A percentile compares a stretch with the other conserved stretches of the same genome.
phyloP scores from a whole-genome alignment of 306 rosid species.

The Glycine tomentella region DNA sequence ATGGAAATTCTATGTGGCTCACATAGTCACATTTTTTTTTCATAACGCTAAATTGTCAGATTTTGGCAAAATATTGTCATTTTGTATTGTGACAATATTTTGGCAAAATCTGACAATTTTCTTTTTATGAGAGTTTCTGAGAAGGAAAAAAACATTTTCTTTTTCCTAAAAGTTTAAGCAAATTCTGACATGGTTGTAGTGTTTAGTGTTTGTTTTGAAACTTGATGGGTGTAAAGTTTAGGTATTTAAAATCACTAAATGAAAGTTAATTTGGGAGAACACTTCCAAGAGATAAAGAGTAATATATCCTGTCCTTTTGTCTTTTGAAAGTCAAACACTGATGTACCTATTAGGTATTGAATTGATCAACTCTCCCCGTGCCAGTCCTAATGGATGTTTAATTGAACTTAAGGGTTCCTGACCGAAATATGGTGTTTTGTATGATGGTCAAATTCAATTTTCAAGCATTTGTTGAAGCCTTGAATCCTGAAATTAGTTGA shows the following conservation, averaged over 20 bases:
- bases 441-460: conserved; percentile 31
- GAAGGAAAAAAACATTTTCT: neutral
- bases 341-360: conserved; percentile 12
- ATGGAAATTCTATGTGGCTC: neutral
- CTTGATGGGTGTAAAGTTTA: conserved; percentile 17
- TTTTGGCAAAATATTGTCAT: neutral
- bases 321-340: conserved; percentile 15
- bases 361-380: neutral
- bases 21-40: neutral
- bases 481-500: neutral
- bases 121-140: neutral
- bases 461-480: neutral
- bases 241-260: neutral
- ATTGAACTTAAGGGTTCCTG: conserved; percentile 9
- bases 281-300: neutral
- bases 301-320: neutral
- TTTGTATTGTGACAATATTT: neutral
- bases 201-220: neutral
- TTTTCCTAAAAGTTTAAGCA: neutral
- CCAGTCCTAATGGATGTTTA: conserved; percentile 33
- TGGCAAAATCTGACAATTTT: neutral
- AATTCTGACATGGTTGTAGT: neutral
- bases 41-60: neutral
- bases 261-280: conserved; percentile 1
- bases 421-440: conserved; percentile 23